These are phyloP conservation scores for Suhomyces taliae DNA, from an alignment of 1,139 yeast species.

Conservation along the genomic window DNA sequence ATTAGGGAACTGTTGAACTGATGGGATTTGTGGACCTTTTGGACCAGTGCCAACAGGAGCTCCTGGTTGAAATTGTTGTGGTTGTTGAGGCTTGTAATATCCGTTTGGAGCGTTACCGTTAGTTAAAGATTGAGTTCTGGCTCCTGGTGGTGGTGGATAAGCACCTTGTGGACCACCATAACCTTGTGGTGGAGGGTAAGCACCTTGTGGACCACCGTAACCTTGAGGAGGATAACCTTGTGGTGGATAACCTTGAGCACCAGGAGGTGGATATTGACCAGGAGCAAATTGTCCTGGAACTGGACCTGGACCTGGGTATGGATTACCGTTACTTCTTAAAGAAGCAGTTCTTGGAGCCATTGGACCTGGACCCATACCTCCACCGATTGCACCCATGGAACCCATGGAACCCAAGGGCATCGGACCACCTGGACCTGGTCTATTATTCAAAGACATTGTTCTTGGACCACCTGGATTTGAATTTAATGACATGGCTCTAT, in stretches of 20 bases:
- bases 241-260: conserved; percentile 1
- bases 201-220: neutral
- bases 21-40: conserved; percentile 10
- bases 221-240: neutral
- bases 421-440: conserved; percentile 3
- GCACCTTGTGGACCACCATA: conserved; percentile 2
- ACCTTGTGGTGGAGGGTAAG: conserved; percentile 1
- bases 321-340: conserved; percentile 10
- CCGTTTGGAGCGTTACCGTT: neutral
- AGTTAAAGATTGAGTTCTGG: conserved; percentile 27
- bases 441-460: conserved; percentile 27
- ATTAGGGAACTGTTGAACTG: conserved; percentile 9
- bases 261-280: conserved; percentile 2
- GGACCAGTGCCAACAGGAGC: neutral
- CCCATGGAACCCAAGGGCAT: conserved; percentile 6
- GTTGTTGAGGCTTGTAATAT: conserved; percentile 1
- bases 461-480: conserved; percentile 24
- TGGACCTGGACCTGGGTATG: conserved; percentile 3
- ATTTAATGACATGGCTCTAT: conserved; percentile 24
- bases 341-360: conserved; percentile 10
- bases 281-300: neutral
- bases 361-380: conserved; percentile 2
- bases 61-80: neutral
- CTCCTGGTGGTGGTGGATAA: neutral
- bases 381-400: neutral